Conservation (phyloP, 345 rosid genomes). For the Gossypioides kirkii region DNA sequence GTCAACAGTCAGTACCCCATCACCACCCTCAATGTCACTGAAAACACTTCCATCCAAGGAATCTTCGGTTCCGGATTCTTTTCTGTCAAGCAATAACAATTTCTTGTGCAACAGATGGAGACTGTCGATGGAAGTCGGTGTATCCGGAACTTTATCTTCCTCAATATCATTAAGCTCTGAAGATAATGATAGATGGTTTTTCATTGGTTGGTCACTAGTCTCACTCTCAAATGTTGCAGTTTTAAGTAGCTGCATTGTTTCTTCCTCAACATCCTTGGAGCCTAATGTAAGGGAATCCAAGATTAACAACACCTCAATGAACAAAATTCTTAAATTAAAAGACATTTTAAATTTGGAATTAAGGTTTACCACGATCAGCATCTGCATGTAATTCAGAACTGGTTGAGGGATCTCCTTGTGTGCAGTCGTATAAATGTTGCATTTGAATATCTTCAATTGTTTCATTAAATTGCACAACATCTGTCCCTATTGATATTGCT, state of each 20-base stretch:
- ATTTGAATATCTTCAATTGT: conserved; percentile 41
- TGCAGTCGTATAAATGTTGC: conserved; percentile 23
- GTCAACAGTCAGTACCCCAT: conserved; percentile 52
- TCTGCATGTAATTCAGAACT: conserved; percentile 19
- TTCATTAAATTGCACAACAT: conserved; percentile 68
- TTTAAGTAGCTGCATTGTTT: conserved; percentile 34
- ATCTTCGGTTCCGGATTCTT: conserved; percentile 56
- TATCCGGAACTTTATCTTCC: conserved; percentile 62
- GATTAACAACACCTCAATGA: neutral
- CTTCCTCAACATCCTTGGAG: conserved; percentile 33
- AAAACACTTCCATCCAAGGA: conserved; percentile 58
- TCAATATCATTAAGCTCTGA: conserved; percentile 43
- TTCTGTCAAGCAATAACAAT: conserved; percentile 44
- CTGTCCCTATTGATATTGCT: conserved; percentile 76
- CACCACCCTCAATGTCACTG: conserved; percentile 48
- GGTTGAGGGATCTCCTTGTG: conserved; percentile 23
- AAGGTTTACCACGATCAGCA: conserved; percentile 36
- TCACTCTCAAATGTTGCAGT: conserved; percentile 39
- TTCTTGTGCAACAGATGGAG: conserved; percentile 50
- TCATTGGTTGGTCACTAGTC: conserved; percentile 24
- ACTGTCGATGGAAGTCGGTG: conserved; percentile 52
- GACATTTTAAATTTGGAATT: neutral
- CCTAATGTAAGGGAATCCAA: conserved; percentile 19
- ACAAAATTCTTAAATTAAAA: neutral
- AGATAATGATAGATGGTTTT: conserved; percentile 20